Conservation (phyloP, 805 yeast genomes). For the Zygosaccharomyces bailii region DNA sequence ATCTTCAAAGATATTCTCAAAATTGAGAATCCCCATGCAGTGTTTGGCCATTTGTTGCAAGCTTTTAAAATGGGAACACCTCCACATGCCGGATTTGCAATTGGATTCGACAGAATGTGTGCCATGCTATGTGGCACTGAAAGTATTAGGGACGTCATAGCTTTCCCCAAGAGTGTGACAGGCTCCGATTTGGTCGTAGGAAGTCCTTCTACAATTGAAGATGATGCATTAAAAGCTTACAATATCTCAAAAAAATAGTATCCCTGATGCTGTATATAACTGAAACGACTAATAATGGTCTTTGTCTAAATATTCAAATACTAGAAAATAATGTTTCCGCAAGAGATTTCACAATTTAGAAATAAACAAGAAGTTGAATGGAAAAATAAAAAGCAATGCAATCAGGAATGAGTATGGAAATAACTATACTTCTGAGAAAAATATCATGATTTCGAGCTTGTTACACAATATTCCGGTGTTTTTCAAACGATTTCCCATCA, state of each 20-base stretch:
- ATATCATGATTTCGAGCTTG: too few relatives aligned
- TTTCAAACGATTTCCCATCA: too few relatives aligned
- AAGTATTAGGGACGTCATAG: slow-evolving; percentile 88
- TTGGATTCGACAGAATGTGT: slow-evolving; percentile 90
- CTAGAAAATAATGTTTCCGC: too few relatives aligned
- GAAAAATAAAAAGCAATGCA: too few relatives aligned
- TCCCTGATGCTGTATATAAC: slow-evolving; percentile 13
- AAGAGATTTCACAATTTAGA: too few relatives aligned
- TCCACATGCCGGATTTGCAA: slow-evolving; percentile 96
- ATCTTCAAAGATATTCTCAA: slow-evolving; percentile 63
- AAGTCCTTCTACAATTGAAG: slow-evolving; percentile 68
- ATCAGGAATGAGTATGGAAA: too few relatives aligned
- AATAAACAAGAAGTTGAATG: too few relatives aligned
- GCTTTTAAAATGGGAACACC: slow-evolving; percentile 93
- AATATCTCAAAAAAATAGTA: slow-evolving; percentile 34
- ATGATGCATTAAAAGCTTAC: slow-evolving; percentile 52
- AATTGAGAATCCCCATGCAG: slow-evolving; percentile 52
- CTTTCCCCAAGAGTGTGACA: slow-evolving; percentile 89
- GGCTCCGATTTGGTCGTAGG: slow-evolving; percentile 87
- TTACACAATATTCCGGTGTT: too few relatives aligned
- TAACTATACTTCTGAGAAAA: too few relatives aligned
- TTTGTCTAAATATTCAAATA: too few relatives aligned
- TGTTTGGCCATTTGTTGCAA: slow-evolving; percentile 81
- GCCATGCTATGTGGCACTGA: slow-evolving; percentile 79
- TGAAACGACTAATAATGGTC: too few relatives aligned